Conservation (phyloP, 2,329 filamentous ascomycete genomes). For the Fusarium nanum region DNA sequence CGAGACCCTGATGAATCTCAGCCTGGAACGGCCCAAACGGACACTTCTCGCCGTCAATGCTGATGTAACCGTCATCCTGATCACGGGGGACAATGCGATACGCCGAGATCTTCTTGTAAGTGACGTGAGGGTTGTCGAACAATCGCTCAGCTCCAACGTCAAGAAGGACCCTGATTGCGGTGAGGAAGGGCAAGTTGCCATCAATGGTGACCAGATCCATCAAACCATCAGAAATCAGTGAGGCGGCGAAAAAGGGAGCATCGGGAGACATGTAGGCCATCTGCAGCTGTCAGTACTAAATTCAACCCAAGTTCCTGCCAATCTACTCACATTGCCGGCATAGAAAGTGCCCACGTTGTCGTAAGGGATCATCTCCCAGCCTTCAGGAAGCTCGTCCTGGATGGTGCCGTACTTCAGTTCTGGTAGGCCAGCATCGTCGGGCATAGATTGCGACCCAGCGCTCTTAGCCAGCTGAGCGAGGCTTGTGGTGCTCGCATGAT, state of each 20-base stretch:
- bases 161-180: slow-evolving; percentile 75
- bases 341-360: slow-evolving; percentile 93
- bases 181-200: slow-evolving; percentile 76
- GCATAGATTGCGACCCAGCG: slow-evolving; percentile 41
- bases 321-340: slow-evolving; percentile 78
- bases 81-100: slow-evolving; percentile 85
- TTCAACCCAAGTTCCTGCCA: no score
- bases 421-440: slow-evolving; percentile 70
- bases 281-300: slow-evolving; percentile 52
- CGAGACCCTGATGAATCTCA: slow-evolving; percentile 85
- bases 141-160: slow-evolving; percentile 79
- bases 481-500: slow-evolving; percentile 54
- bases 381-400: slow-evolving; percentile 78
- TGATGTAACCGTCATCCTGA: slow-evolving; percentile 83
- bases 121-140: slow-evolving; percentile 82
- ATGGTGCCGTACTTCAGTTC: slow-evolving; percentile 82
- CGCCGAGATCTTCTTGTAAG: slow-evolving; percentile 86
- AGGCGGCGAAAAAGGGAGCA: slow-evolving; percentile 86
- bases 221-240: slow-evolving; percentile 84
- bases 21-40: slow-evolving; percentile 92
- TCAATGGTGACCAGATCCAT: slow-evolving; percentile 87
- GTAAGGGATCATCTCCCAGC: slow-evolving; percentile 79
- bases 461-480: slow-evolving; percentile 41
- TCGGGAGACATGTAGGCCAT: slow-evolving; percentile 93
- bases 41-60: slow-evolving; percentile 90